phyloP scores from a whole-genome alignment of 441 rosid genomes.

The Manihot esculenta region DNA sequence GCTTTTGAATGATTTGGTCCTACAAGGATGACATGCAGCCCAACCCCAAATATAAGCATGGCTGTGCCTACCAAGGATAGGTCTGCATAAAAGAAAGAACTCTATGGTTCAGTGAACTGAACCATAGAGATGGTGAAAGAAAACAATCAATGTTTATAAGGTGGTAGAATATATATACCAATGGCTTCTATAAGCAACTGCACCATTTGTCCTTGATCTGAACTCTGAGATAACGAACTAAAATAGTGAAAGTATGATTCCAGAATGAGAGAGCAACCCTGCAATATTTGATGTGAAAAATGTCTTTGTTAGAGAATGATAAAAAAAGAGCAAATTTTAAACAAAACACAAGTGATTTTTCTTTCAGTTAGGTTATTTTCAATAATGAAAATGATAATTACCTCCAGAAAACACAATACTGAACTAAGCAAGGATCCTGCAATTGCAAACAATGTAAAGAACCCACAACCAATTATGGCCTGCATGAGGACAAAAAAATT shows the following conservation, averaged over 20 bases:
- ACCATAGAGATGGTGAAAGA: no score
- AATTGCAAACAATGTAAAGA: constrained; percentile 63
- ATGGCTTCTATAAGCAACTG: constrained; percentile 60
- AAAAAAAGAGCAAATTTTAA: no score
- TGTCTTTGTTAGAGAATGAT: not conserved
- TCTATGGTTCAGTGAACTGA: not conserved
- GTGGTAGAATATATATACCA: no score
- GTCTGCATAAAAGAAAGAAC: constrained; percentile 37
- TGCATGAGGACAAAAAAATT: constrained; percentile 32
- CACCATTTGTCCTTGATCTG: constrained; percentile 41
- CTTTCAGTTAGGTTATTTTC: not conserved
- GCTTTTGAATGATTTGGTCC: constrained; percentile 35
- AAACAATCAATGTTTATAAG: no score
- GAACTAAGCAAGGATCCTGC: constrained; percentile 71
- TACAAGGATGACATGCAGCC: constrained; percentile 59
- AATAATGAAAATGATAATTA: constrained; percentile 13
- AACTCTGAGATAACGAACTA: constrained; percentile 27
- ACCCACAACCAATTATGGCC: constrained; percentile 62
- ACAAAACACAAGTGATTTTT: not conserved
- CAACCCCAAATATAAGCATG: constrained; percentile 59
- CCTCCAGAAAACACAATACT: constrained; percentile 70
- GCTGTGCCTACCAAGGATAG: constrained; percentile 68
- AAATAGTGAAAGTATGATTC: constrained; percentile 53
- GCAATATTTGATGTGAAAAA: constrained; percentile 18
- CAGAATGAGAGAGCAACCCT: constrained; percentile 61